Evolutionary conservation across 2,329 filamentous ascomycete species (phyloP).

Genomic region (Penicillium hordei): DNA sequence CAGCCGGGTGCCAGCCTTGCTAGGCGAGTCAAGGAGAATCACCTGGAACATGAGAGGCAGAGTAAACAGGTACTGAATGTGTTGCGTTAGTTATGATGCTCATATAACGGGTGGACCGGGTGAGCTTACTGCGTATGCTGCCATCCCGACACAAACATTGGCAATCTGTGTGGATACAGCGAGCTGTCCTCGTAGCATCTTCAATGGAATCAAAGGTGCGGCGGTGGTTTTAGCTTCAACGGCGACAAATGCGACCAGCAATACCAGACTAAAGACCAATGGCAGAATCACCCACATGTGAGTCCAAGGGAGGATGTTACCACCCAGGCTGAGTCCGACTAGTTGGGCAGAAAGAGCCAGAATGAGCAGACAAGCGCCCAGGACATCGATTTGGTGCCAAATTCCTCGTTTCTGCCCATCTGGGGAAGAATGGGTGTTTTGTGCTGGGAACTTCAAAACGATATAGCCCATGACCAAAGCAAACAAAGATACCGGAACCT

Average conservation of each 20-base stretch:
- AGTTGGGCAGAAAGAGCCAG: slow-evolving; percentile 58
- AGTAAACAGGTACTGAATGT: slow-evolving; percentile 47
- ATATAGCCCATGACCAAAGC: slow-evolving; percentile 56
- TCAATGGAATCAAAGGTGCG: slow-evolving; percentile 47
- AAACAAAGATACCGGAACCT: slow-evolving; percentile 60
- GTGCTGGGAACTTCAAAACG: slow-evolving; percentile 52
- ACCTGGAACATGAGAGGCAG: slow-evolving; percentile 49
- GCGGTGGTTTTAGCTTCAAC: slow-evolving; percentile 46
- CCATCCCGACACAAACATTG: slow-evolving; percentile 61
- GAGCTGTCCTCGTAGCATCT: slow-evolving; percentile 56
- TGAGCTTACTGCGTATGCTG: slow-evolving; percentile 59
- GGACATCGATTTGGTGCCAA: slow-evolving; percentile 59
- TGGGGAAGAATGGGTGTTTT: background rate
- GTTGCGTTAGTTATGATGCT: background rate
- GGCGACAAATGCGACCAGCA: slow-evolving; percentile 40
- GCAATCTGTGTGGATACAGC: slow-evolving; percentile 57
- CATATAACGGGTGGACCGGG: background rate
- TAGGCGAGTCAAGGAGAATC: slow-evolving; percentile 44
- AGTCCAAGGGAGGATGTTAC: slow-evolving; percentile 48
- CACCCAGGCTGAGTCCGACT: slow-evolving; percentile 47
- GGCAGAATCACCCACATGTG: slow-evolving; percentile 44
- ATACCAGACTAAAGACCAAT: slow-evolving; percentile 38
- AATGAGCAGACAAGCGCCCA: slow-evolving; percentile 58
- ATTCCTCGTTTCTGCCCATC: slow-evolving; percentile 24
- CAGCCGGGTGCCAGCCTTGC: slow-evolving; percentile 46